These are phyloP conservation scores for Paramecium sonneborni DNA, from an alignment of 73 alveolate species.

Conservation along the genomic window DNA sequence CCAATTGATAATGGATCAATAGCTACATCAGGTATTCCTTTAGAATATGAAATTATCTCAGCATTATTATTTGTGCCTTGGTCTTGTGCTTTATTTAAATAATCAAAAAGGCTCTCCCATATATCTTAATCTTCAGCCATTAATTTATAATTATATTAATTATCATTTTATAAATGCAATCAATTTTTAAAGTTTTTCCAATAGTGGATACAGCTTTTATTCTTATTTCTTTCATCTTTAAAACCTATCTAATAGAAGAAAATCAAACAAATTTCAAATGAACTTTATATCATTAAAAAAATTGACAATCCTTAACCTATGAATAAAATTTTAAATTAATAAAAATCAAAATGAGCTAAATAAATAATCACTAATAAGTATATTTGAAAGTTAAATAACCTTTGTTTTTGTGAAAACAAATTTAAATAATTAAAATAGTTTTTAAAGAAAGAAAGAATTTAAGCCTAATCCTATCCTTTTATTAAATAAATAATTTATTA, in stretches of 20 bases:
- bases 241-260: background rate
- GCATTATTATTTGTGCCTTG: background rate
- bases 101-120: background rate
- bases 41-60: background rate
- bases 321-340: background rate
- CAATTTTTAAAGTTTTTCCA: background rate
- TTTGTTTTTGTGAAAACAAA: background rate
- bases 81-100: background rate
- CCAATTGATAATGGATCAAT: slow-evolving; percentile 15
- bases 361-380: background rate
- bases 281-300: background rate
- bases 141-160: background rate
- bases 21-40: background rate
- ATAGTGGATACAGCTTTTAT: background rate
- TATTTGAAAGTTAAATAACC: background rate
- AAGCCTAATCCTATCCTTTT: background rate
- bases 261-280: background rate
- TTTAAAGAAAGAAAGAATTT: background rate
- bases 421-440: background rate
- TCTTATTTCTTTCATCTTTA: background rate
- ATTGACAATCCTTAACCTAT: background rate
- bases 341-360: background rate
- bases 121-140: slow-evolving; percentile 33
- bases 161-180: background rate
- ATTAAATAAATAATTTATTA: background rate